Evolutionary conservation across 495 filamentous ascomycete genomes (phyloP).

Genomic region (Lasiosphaeria hispida): DNA sequence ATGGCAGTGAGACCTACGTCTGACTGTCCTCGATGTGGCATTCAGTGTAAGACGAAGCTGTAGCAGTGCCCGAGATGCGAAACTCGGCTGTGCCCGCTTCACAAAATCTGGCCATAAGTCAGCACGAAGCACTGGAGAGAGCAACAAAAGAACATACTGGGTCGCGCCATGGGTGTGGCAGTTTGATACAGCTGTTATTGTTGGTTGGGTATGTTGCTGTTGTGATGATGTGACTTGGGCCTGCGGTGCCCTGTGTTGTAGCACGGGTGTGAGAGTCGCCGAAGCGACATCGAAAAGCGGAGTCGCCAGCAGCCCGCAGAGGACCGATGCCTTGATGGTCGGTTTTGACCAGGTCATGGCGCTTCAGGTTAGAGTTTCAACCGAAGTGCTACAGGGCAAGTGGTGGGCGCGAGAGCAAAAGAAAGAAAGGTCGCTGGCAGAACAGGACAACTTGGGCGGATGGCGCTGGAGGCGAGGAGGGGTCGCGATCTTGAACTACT

Average conservation of each 20-base stretch:
- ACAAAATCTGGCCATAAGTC: slow-evolving; percentile 8
- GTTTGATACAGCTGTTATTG: slow-evolving; percentile 20
- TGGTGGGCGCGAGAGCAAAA: too few species aligned
- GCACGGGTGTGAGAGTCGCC: slow-evolving; percentile 3
- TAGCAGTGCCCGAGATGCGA: slow-evolving; percentile 14
- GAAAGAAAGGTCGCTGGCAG: too few species aligned
- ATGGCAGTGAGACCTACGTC: not conserved
- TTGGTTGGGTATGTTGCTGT: slow-evolving; percentile 2
- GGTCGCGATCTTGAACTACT: too few species aligned
- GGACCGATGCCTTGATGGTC: slow-evolving; percentile 10
- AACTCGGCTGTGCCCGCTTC: slow-evolving; percentile 17
- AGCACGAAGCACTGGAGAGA: not conserved
- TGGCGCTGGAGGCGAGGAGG: too few species aligned
- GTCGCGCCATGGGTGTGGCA: slow-evolving; percentile 15
- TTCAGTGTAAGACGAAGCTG: slow-evolving; percentile 16
- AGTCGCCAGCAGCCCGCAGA: slow-evolving; percentile 18
- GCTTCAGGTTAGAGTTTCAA: not conserved
- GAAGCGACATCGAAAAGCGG: slow-evolving; percentile 2
- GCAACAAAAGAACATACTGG: not conserved
- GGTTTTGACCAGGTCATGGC: slow-evolving; percentile 15
- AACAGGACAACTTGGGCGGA: too few species aligned
- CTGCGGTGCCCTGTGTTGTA: slow-evolving; percentile 16
- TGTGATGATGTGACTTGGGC: slow-evolving; percentile 6
- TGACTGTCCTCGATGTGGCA: slow-evolving; percentile 14
- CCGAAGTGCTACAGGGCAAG: not conserved